These are phyloP conservation scores for Roridomyces roridus DNA, from an alignment of 768 basidiomycete species.

Conservation along the genomic window DNA sequence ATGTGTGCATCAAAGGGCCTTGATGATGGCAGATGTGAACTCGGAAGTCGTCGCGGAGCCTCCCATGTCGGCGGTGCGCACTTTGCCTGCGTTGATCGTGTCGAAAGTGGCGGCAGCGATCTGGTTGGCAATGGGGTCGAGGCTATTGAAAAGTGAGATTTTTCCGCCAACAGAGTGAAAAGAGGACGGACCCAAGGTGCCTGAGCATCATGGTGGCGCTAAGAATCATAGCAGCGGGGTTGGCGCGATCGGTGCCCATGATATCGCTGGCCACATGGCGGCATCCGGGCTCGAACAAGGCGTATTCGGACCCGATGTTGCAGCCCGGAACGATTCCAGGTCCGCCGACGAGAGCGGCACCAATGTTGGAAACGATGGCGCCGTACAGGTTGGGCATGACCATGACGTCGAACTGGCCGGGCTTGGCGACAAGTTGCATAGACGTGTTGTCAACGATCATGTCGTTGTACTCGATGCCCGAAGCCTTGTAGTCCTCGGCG, in stretches of 20 bases:
- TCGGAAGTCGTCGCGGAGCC: constrained; percentile 92
- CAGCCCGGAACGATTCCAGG: constrained; percentile 98
- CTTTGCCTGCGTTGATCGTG: constrained; percentile 86
- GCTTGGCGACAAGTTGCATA: constrained; percentile 98
- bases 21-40: constrained; percentile 92
- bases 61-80: constrained; percentile 96
- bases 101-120: constrained; percentile 93
- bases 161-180: constrained; percentile 12
- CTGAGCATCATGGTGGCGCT: constrained; percentile 98
- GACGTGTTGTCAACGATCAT: constrained; percentile 99
- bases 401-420: constrained; percentile 98
- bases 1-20: constrained; percentile 56
- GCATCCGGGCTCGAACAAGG: constrained; percentile 98
- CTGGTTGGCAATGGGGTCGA: constrained; percentile 91
- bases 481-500: constrained; percentile 94
- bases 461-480: constrained; percentile 92
- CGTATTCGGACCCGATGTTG: constrained; percentile 97
- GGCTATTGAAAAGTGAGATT: constrained; percentile 51
- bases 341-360: constrained; percentile 97
- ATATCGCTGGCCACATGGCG: constrained; percentile 94
- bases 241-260: constrained; percentile 95
- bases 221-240: constrained; percentile 97
- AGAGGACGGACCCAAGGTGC: constrained; percentile 80
- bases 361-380: constrained; percentile 97
- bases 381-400: constrained; percentile 99